These are phyloP conservation scores for Fusarium neocosmosporiellum DNA, from an alignment of 2,329 filamentous ascomycete genomes.

Conservation along the genomic window DNA sequence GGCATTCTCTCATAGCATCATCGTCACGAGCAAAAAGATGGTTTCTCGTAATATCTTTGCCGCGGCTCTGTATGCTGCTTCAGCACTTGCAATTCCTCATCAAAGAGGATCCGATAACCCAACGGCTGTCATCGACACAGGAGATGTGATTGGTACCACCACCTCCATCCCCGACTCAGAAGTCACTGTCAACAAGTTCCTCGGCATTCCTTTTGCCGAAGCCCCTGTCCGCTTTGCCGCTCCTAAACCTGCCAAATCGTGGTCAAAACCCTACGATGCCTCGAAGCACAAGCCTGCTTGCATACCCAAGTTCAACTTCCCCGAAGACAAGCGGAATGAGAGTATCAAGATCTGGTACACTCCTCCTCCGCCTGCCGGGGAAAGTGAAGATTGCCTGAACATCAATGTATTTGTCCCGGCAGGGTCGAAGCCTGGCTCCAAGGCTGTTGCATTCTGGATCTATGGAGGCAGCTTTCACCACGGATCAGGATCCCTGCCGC, in stretches of 20 bases:
- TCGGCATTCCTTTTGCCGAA: slow-evolving; percentile 47
- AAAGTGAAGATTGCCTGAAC: slow-evolving; percentile 49
- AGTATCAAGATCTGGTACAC: slow-evolving; percentile 38
- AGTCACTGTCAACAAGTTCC: slow-evolving; percentile 40
- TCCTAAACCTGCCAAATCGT: slow-evolving; percentile 28
- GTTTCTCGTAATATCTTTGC: not conserved
- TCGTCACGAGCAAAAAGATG: slow-evolving; percentile 6
- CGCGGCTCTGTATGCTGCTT: not conserved
- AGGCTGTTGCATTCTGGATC: slow-evolving; percentile 58
- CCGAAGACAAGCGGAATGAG: slow-evolving; percentile 21
- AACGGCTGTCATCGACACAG: slow-evolving; percentile 32
- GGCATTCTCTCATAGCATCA: not conserved
- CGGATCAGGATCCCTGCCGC: slow-evolving; percentile 49
- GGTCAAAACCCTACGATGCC: slow-evolving; percentile 39
- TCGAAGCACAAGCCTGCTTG: slow-evolving; percentile 39
- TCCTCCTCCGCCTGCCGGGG: slow-evolving; percentile 39
- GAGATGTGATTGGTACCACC: slow-evolving; percentile 28
- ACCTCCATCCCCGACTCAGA: slow-evolving; percentile 28
- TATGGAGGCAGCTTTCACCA: slow-evolving; percentile 54
- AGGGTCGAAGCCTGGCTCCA: slow-evolving; percentile 38
- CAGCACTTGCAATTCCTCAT: not conserved
- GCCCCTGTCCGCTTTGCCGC: slow-evolving; percentile 42
- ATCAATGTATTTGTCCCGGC: slow-evolving; percentile 48
- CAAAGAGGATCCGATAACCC: not conserved
- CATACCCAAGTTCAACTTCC: slow-evolving; percentile 40